These are phyloP conservation scores for Fusarium palustre DNA, from an alignment of 2,329 filamentous ascomycete species.

Conservation along the genomic window DNA sequence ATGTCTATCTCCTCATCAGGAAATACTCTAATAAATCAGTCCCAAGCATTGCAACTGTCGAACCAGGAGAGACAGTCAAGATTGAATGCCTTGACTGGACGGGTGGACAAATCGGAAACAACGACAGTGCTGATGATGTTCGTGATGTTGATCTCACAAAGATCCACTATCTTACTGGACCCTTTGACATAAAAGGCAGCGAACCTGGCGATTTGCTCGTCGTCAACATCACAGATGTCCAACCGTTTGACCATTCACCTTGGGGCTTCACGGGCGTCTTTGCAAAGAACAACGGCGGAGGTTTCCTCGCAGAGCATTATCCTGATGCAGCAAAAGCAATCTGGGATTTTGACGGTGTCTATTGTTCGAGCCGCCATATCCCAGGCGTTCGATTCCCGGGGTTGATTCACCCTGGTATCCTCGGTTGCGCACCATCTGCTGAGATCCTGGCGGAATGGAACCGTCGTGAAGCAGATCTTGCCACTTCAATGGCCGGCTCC, in stretches of 20 bases:
- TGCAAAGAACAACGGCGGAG: conserved; percentile 82
- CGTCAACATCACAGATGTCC: conserved; percentile 92
- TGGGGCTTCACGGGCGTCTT: conserved; percentile 95
- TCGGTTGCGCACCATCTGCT: conserved; percentile 86
- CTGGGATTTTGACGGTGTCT: conserved; percentile 69
- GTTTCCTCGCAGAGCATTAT: conserved; percentile 89
- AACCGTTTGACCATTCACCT: conserved; percentile 84
- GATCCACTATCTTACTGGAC: conserved; percentile 89
- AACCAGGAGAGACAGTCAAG: conserved; percentile 88
- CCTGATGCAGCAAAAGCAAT: conserved; percentile 76
- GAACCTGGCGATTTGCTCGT: conserved; percentile 87
- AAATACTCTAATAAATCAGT: conserved; percentile 62
- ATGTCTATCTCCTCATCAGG: rapidly evolving
- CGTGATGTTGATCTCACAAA: conserved; percentile 85
- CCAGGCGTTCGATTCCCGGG: conserved; percentile 89
- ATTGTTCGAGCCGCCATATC: conserved; percentile 87
- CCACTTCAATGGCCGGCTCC: conserved; percentile 73
- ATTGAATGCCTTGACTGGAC: conserved; percentile 93
- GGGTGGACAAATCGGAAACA: conserved; percentile 86
- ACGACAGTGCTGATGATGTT: conserved; percentile 90
- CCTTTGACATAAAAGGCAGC: conserved; percentile 86
- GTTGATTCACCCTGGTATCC: conserved; percentile 90
- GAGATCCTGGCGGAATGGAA: conserved; percentile 88
- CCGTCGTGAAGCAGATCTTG: conserved; percentile 81
- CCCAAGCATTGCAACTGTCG: conserved; percentile 77